phyloP scores from a whole-genome alignment of 2,329 filamentous ascomycete species.

The Blastomyces parvus region DNA sequence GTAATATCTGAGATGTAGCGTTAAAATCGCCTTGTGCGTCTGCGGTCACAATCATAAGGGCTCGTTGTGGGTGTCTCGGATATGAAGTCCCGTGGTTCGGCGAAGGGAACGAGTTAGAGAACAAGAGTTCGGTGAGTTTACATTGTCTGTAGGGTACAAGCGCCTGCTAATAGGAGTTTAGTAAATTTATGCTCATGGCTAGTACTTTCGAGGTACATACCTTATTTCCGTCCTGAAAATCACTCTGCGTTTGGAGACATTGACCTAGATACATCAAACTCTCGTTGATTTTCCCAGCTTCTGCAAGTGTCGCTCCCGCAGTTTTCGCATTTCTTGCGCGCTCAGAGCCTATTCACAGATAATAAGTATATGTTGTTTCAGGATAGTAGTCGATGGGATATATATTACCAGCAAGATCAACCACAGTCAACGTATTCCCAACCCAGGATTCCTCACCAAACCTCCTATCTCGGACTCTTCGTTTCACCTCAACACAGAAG shows the following conservation, averaged over 20 bases:
- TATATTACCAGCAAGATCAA: slow-evolving; percentile 67
- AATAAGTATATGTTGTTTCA: neutral
- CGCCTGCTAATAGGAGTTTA: slow-evolving; percentile 45
- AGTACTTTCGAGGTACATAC: slow-evolving; percentile 36
- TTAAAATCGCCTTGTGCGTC: slow-evolving; percentile 93
- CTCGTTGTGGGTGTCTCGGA: slow-evolving; percentile 58
- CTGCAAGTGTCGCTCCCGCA: slow-evolving; percentile 78
- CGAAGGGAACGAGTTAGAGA: slow-evolving; percentile 78
- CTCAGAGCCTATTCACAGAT: slow-evolving; percentile 54
- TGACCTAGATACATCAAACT: slow-evolving; percentile 97
- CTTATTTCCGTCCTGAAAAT: slow-evolving; percentile 63
- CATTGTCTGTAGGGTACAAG: slow-evolving; percentile 73
- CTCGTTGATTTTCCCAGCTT: slow-evolving; percentile 97
- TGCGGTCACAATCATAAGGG: slow-evolving; percentile 92
- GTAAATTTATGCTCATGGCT: neutral
- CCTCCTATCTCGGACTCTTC: slow-evolving; percentile 47
- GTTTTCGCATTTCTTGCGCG: slow-evolving; percentile 90
- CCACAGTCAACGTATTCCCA: slow-evolving; percentile 72
- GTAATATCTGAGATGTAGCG: slow-evolving; percentile 87
- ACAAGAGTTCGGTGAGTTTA: slow-evolving; percentile 74
- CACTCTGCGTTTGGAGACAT: slow-evolving; percentile 90
- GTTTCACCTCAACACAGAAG: slow-evolving; percentile 92
- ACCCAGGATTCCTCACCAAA: slow-evolving; percentile 56
- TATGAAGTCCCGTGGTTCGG: slow-evolving; percentile 40
- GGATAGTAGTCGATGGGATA: neutral